Evolutionary conservation across 2,329 filamentous ascomycete species (phyloP).

Genomic region (Penicillium sp.): DNA sequence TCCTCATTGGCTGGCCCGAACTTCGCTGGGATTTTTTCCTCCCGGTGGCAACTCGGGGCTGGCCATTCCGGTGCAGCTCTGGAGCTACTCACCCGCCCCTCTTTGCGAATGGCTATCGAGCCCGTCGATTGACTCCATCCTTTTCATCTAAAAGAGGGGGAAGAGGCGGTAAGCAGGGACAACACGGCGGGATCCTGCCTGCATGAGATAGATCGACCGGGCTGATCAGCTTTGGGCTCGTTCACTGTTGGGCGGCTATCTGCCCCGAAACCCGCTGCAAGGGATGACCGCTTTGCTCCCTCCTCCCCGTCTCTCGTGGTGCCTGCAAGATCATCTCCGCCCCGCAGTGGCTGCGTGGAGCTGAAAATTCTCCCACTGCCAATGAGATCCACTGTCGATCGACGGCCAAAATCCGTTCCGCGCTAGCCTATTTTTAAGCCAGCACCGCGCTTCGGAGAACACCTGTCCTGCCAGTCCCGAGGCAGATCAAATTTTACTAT

Average conservation of each 20-base stretch:
- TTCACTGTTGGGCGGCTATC: conserved; percentile 13
- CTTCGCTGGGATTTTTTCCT: conserved; percentile 13
- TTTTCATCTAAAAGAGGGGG: not conserved
- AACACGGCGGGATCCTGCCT: conserved; percentile 16
- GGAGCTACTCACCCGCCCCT: not conserved
- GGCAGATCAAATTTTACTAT: not conserved
- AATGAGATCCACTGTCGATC: conserved; percentile 12
- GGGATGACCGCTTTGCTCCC: conserved; percentile 12
- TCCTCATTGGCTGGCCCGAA: conserved; percentile 19
- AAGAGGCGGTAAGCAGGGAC: conserved; percentile 27
- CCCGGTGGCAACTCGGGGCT: conserved; percentile 25
- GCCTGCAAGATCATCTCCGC: conserved; percentile 31
- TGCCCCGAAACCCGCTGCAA: conserved; percentile 10
- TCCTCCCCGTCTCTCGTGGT: conserved; percentile 12
- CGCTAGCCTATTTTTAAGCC: conserved; percentile 21
- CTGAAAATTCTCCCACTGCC: conserved; percentile 21
- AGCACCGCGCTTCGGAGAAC: conserved; percentile 8
- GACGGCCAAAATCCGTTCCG: conserved; percentile 3
- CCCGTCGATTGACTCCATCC: not conserved
- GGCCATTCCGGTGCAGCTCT: conserved; percentile 17
- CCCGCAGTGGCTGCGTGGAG: conserved; percentile 25
- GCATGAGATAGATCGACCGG: conserved; percentile 26
- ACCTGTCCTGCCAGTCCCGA: conserved; percentile 2
- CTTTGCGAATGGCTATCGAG: not conserved
- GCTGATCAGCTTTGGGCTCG: conserved; percentile 5